Evolutionary conservation across 345 rosid species (phyloP), one percentile per base, ranked within the genome.

Genomic region (Populus nigra): DNA sequence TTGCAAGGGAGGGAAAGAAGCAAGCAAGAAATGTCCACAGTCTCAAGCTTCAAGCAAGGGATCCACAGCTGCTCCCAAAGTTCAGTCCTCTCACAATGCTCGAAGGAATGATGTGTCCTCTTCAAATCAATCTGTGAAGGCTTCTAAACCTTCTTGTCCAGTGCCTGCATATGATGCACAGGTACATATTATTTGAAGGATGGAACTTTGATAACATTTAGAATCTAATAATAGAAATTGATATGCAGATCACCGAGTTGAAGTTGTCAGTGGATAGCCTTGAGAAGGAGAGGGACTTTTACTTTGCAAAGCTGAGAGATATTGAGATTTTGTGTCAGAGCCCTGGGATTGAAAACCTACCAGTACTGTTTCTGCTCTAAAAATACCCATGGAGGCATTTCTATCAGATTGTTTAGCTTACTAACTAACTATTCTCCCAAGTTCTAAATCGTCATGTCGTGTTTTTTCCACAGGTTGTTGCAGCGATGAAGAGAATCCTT

Each of bases 221-320:
- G 35, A 57, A 57, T 57, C 29, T 50, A 36, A 71, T 33, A 27
- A 66, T 25, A 13, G 69, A 29, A 15, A 39, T 59, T 67, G 49
- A 35, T 43, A 59, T 66, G 79, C 92, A 96, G 99, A 91, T 96
- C 72, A 96, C 97, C 13, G 94, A 92, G 82, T 72, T 96, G 89
- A 96, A 96, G 89, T 89, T 96, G 25, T 91, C 91, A 59, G 91
- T 96, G 33, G 99, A 96, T 80, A 91, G 96, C 81, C 92, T 96
- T 57, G 98, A 96, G 82, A 96, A 96, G 85, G 98, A 96, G 84
- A 88, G 99, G 83, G 98, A 96, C 79, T 96, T 91, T 85, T 96
- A 96, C 80, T 94, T 96, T 74, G 90, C 85, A 9, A 96, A 94
- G 83, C 84, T 94, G 68, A 87, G 98, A 83, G 99, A 96, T 71